Evolutionary conservation across 2,329 filamentous ascomycete species (phyloP), one percentile per base, ranked within the genome.

Genomic region (Ophiosphaerella korrae): DNA sequence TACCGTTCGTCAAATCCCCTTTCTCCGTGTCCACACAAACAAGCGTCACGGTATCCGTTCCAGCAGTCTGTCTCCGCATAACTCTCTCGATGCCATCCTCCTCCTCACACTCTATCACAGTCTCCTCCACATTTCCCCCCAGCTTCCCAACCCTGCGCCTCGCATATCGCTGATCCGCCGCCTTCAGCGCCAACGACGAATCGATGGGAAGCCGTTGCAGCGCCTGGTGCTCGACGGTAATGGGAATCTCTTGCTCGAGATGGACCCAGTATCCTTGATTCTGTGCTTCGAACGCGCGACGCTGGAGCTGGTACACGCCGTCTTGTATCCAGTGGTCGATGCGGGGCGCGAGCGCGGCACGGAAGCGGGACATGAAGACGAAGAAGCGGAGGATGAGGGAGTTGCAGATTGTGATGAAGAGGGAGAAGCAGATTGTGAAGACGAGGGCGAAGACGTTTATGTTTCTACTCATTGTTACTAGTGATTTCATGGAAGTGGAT

Each of bases 271-370:
- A 16, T 1, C 48, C 48, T 13, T 50, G 41, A 6, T 31, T 36
- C 11, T 51, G 42, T 7, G 48, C 42, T 35, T 66, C 59, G 42
- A 61, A 62, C 1, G 62, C 64, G 13, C 62, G 51, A 5, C 60
- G 52, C 39, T 64, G 64, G 7, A 67, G 47, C 31, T 67, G 62
- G 42, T 57, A 60, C 1, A 66, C 32, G 9, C 64, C 63, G 18
- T 67, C 62, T 48, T 66, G 61, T 6, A 66, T 50, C 63, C 63
- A 64, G n/a, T 58, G 53, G 8, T 63, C 62, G 21, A 64, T 58
- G 6, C 57, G 53, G 0, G 60, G 62, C 0, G 54, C 53, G 5
- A 67, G 43, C 0, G 53, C 57, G 5, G 21, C 14, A 2, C 60
- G 39, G 29, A 59, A 64, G 5, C 37, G 38, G 8, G 24, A 43